Conservation (phyloP, 768 basidiomycete species). For the Pleurotus platypus region DNA sequence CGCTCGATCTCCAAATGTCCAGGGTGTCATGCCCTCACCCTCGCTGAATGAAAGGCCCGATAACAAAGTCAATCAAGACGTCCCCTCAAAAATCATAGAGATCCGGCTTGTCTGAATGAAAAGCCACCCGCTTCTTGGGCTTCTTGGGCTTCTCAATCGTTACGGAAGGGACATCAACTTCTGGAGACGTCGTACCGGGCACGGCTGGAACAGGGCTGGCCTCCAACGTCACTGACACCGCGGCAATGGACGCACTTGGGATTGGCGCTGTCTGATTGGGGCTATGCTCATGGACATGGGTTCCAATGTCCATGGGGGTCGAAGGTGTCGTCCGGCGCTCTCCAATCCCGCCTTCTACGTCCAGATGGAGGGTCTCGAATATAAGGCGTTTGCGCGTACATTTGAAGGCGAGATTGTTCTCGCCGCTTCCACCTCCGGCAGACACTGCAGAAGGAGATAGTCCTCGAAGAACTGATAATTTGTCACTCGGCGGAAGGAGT, state of each 20-base stretch:
- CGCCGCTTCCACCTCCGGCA: slow-evolving; percentile 62
- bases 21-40: neutral
- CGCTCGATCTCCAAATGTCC: neutral
- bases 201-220: slow-evolving; percentile 12
- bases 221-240: slow-evolving; percentile 45
- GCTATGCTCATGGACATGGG: slow-evolving; percentile 13
- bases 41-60: slow-evolving; percentile 2
- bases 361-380: slow-evolving; percentile 89
- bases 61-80: neutral
- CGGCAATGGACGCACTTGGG: slow-evolving; percentile 24
- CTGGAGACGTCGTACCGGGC: neutral
- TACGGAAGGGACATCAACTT: neutral
- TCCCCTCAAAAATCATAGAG: slow-evolving; percentile 65
- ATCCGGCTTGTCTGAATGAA: slow-evolving; percentile 63
- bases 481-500: slow-evolving; percentile 76
- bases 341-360: slow-evolving; percentile 80
- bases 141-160: slow-evolving; percentile 33
- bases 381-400: slow-evolving; percentile 84
- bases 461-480: slow-evolving; percentile 80
- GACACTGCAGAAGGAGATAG: slow-evolving; percentile 52
- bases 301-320: slow-evolving; percentile 11
- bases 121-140: slow-evolving; percentile 64
- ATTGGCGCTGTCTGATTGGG: neutral
- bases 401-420: slow-evolving; percentile 95
- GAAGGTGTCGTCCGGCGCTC: slow-evolving; percentile 66